Evolutionary conservation across 192 early-diverging fungal genomes (phyloP).

Genomic region (Backusella luteola): DNA sequence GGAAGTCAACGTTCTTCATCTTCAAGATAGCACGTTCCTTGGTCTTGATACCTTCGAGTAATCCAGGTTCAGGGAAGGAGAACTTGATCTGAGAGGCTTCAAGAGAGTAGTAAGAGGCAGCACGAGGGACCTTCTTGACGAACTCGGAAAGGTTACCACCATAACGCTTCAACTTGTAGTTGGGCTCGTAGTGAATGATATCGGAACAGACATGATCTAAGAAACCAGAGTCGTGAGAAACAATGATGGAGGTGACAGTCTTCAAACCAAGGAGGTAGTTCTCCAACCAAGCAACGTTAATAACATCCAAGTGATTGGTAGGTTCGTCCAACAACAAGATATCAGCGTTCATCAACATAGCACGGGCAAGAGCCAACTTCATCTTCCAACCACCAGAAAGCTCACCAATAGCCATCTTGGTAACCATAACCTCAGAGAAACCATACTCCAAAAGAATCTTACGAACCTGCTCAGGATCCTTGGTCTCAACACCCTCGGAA

Average conservation of each 20-base stretch:
- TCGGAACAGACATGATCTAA: slow-evolving; percentile 76
- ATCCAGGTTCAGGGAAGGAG: slow-evolving; percentile 72
- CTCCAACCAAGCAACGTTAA: slow-evolving; percentile 56
- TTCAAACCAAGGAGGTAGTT: slow-evolving; percentile 70
- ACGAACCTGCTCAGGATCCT: slow-evolving; percentile 47
- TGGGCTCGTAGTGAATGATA: slow-evolving; percentile 81
- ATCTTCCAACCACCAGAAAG: slow-evolving; percentile 92
- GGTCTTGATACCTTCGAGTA: slow-evolving; percentile 71
- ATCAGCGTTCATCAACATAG: slow-evolving; percentile 84
- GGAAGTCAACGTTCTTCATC: slow-evolving; percentile 68
- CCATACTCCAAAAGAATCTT: slow-evolving; percentile 60
- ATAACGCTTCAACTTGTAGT: slow-evolving; percentile 78
- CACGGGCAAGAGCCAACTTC: slow-evolving; percentile 85
- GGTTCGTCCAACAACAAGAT: slow-evolving; percentile 85
- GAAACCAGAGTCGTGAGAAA: slow-evolving; percentile 87
- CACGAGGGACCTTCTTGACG: slow-evolving; percentile 73
- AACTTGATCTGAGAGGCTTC: slow-evolving; percentile 61
- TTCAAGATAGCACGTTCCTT: slow-evolving; percentile 77
- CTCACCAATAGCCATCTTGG: slow-evolving; percentile 64
- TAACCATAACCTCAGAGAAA: slow-evolving; percentile 65
- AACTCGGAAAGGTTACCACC: slow-evolving; percentile 79
- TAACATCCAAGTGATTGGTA: slow-evolving; percentile 83
- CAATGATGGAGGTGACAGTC: slow-evolving; percentile 81
- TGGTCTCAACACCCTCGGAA: slow-evolving; percentile 56
- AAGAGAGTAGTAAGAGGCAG: slow-evolving; percentile 75